Evolutionary conservation across 306 rosid species (phyloP).

Genomic region (Ziziphus jujuba): DNA sequence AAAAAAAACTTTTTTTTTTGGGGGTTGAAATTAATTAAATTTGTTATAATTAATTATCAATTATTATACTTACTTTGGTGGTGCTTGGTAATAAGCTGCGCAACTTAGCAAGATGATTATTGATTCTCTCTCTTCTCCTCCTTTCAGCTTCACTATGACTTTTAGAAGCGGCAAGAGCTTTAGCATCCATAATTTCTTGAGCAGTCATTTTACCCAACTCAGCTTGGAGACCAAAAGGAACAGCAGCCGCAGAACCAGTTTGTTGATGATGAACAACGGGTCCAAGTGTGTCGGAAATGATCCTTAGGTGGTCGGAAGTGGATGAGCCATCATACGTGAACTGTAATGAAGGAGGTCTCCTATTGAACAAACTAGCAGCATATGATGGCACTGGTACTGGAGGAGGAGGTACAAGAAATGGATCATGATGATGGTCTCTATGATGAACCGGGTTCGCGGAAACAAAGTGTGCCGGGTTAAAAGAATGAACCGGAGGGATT

Average conservation of each 20-base stretch:
- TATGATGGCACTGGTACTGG: no score
- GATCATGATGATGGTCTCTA: conserved; percentile 55
- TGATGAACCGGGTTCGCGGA: conserved; percentile 32
- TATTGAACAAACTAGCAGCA: conserved; percentile 49
- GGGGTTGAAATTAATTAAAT: neutral
- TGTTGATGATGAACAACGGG: conserved; percentile 58
- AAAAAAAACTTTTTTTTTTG: neutral
- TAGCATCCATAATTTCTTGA: conserved; percentile 93
- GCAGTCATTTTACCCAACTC: conserved; percentile 82
- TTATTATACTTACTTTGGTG: conserved; percentile 73
- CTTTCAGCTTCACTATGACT: conserved; percentile 94
- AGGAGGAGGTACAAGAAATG: conserved; percentile 48
- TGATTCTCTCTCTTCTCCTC: conserved; percentile 92
- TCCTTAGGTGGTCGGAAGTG: conserved; percentile 70
- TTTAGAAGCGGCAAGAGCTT: conserved; percentile 89
- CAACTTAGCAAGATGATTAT: conserved; percentile 84
- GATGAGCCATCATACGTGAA: conserved; percentile 66
- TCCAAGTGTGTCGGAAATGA: conserved; percentile 70
- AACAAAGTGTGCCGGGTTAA: conserved; percentile 44
- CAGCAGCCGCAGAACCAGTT: conserved; percentile 52
- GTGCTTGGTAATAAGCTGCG: conserved; percentile 87
- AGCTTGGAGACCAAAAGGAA: conserved; percentile 82
- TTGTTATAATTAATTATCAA: neutral
- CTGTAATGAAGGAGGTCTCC: conserved; percentile 66
- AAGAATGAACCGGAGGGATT: conserved; percentile 57